phyloP scores from a whole-genome alignment of 768 basidiomycete genomes.

The Leccinum fibrillosum region DNA sequence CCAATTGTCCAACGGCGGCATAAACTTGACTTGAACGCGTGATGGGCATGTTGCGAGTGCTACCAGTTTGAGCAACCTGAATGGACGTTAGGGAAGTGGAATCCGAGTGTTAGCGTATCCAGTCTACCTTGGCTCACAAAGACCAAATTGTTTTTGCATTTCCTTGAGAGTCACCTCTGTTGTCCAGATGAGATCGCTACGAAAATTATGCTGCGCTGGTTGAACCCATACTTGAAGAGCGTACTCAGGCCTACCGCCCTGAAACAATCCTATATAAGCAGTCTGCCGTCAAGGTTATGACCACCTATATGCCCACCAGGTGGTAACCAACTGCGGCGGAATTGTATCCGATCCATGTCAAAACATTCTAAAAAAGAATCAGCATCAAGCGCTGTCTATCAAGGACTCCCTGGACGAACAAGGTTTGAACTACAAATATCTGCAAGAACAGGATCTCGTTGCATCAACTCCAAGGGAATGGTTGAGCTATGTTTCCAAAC shows the following conservation, averaged over 20 bases:
- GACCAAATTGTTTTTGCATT: slow-evolving; percentile 27
- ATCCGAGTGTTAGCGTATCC: not conserved
- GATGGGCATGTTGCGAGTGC: slow-evolving; percentile 32
- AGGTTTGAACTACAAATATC: slow-evolving; percentile 23
- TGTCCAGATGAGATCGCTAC: slow-evolving; percentile 34
- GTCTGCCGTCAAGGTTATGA: not conserved
- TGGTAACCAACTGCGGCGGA: slow-evolving; percentile 21
- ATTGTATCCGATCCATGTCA: slow-evolving; percentile 23
- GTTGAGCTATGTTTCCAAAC: slow-evolving; percentile 32
- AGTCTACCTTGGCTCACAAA: slow-evolving; percentile 38
- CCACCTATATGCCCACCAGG: slow-evolving; percentile 13
- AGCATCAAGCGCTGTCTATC: not conserved
- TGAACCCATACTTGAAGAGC: slow-evolving; percentile 25
- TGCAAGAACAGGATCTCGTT: slow-evolving; percentile 38
- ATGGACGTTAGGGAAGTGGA: not conserved
- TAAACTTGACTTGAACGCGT: slow-evolving; percentile 38
- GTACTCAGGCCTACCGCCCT: slow-evolving; percentile 40
- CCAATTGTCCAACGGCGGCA: slow-evolving; percentile 43
- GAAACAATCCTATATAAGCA: slow-evolving; percentile 5
- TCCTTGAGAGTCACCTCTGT: slow-evolving; percentile 31
- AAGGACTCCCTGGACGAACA: slow-evolving; percentile 9
- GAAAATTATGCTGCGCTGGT: slow-evolving; percentile 25
- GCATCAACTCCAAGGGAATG: slow-evolving; percentile 39
- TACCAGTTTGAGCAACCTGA: slow-evolving; percentile 38
- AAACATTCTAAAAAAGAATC: slow-evolving; percentile 7